Conservation (phyloP, 768 basidiomycete species). For the Xanthoconium purpureum region DNA sequence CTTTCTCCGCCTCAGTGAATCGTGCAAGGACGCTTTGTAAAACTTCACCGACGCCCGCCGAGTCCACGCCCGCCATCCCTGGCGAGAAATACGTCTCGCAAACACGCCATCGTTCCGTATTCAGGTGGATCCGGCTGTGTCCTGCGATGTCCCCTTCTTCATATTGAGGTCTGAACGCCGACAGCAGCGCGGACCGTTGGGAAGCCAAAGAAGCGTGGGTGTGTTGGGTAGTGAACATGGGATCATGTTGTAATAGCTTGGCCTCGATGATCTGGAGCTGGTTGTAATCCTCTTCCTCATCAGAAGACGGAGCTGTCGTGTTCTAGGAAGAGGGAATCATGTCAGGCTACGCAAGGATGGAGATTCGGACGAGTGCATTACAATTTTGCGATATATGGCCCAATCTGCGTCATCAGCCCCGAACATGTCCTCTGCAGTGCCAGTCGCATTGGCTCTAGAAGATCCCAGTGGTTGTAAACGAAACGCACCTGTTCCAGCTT, state of each 20-base stretch:
- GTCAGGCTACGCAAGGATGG: background rate
- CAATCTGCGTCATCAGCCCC: constrained; percentile 95
- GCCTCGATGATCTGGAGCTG: constrained; percentile 73
- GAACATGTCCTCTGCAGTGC: constrained; percentile 79
- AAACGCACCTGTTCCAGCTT: constrained; percentile 67
- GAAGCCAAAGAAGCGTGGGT: constrained; percentile 78
- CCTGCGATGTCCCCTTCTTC: constrained; percentile 73
- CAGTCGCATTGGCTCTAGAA: constrained; percentile 1
- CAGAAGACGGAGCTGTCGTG: constrained; percentile 66
- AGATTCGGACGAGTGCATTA: constrained; percentile 34
- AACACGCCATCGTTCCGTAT: constrained; percentile 85
- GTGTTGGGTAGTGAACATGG: constrained; percentile 74
- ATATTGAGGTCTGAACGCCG: constrained; percentile 80
- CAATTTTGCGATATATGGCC: constrained; percentile 97
- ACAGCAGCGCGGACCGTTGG: constrained; percentile 79
- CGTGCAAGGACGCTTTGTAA: constrained; percentile 76
- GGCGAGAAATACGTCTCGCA: constrained; percentile 94
- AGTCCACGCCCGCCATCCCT: constrained; percentile 91
- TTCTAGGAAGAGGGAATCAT: constrained; percentile 44
- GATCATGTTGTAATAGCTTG: constrained; percentile 80
- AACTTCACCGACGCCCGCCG: constrained; percentile 91
- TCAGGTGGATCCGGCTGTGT: constrained; percentile 78
- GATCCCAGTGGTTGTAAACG: background rate
- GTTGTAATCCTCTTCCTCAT: constrained; percentile 83
- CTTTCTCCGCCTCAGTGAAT: constrained; percentile 66